Conservation (phyloP, 2,329 filamentous ascomycete genomes). For the Aspergillus calidoustus region DNA sequence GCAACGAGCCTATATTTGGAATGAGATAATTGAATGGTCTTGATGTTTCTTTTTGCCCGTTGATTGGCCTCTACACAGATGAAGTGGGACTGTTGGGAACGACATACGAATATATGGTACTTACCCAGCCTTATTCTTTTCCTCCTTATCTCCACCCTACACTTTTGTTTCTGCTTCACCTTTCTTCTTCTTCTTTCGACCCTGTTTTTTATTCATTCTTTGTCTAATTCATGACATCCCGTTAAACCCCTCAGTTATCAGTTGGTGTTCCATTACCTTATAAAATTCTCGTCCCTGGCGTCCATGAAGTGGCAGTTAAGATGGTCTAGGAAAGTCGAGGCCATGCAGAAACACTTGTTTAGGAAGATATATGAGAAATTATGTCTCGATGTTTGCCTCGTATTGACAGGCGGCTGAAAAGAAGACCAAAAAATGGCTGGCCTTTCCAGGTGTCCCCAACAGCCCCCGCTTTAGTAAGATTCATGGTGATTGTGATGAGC, state of each 20-base stretch:
- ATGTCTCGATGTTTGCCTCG: neutral
- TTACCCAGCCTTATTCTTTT: constrained; percentile 27
- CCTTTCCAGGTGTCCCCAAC: too few species aligned
- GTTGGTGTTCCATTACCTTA: neutral
- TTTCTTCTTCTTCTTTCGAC: constrained; percentile 2
- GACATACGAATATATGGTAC: constrained; percentile 31
- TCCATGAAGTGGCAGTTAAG: constrained; percentile 9
- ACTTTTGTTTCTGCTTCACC: neutral
- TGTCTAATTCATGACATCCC: neutral
- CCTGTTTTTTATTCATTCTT: neutral
- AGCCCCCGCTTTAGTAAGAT: too few species aligned
- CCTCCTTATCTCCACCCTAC: constrained; percentile 17
- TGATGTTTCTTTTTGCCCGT: constrained; percentile 43
- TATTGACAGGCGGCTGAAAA: neutral
- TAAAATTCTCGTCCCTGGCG: constrained; percentile 6
- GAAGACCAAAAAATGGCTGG: too few species aligned
- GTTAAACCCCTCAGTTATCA: neutral
- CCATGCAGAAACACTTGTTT: neutral
- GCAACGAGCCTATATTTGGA: constrained; percentile 44
- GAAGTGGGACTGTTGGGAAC: constrained; percentile 38
- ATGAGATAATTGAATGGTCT: constrained; percentile 45
- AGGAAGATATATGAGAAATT: neutral
- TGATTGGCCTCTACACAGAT: constrained; percentile 40
- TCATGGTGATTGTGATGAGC: too few species aligned
- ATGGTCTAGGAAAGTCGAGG: neutral